Percentiles rank a stretch among this genome's conserved stretches.
These are phyloP conservation scores for Beauveria varroae DNA, from an alignment of 2,329 filamentous ascomycete species.

Conservation along the genomic window DNA sequence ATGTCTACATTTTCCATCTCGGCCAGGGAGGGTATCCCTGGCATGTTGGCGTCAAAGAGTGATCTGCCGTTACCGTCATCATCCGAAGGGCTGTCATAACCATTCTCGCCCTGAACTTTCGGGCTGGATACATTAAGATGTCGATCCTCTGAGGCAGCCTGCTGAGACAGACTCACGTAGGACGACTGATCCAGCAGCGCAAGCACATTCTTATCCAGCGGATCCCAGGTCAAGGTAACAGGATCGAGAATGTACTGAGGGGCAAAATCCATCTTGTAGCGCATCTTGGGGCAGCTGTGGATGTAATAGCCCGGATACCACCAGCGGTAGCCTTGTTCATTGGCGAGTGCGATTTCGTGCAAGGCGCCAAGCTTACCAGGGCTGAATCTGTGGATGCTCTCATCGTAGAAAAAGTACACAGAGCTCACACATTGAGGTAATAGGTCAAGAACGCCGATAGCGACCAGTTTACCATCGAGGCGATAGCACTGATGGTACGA, in stretches of 20 bases:
- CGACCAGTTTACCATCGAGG: slow-evolving; percentile 66
- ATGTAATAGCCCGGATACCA: slow-evolving; percentile 83
- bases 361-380: slow-evolving; percentile 72
- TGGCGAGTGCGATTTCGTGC: slow-evolving; percentile 62
- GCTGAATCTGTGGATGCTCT: slow-evolving; percentile 59
- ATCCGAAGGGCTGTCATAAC: slow-evolving; percentile 8
- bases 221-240: slow-evolving; percentile 54
- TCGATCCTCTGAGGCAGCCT: slow-evolving; percentile 8
- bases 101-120: neutral
- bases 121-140: no score
- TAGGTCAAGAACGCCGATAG: slow-evolving; percentile 69
- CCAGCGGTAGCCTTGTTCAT: slow-evolving; percentile 62
- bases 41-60: slow-evolving; percentile 57
- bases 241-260: slow-evolving; percentile 70
- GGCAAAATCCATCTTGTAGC: slow-evolving; percentile 73
- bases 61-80: slow-evolving; percentile 19
- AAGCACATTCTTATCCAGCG: slow-evolving; percentile 45
- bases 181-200: slow-evolving; percentile 43
- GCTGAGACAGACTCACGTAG: slow-evolving; percentile 44
- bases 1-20: slow-evolving; percentile 50
- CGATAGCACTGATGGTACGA: slow-evolving; percentile 80
- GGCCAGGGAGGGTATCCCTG: slow-evolving; percentile 52
- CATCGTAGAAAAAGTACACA: slow-evolving; percentile 78
- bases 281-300: slow-evolving; percentile 74
- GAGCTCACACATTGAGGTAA: slow-evolving; percentile 70